Base-by-base conservation (phyloP, 768 basidiomycete genomes). In the Fibroporia radiculosa region DNA sequence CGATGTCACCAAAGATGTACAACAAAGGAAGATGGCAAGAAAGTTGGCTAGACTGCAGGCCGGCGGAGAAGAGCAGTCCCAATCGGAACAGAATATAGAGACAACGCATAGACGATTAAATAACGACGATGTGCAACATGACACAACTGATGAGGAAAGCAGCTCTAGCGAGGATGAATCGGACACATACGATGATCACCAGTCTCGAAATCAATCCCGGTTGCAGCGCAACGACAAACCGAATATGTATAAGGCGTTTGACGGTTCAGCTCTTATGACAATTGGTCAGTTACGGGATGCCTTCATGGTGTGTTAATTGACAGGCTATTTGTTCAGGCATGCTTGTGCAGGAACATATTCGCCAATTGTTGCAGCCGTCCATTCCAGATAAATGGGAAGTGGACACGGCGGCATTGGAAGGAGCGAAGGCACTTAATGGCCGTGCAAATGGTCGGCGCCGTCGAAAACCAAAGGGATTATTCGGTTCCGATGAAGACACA, bases 161-260 rank as follows among this genome's bases (percentile, higher is more conserved):
- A 58, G 56, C 16, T 27, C 47, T 3, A 41, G 51, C 51, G 49
- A 47, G 23, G 24, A 40, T n/a, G 45, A 47, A 3, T 23, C 19
- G 4, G 43, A 25, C 26, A 36, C 38, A 6, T 42, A 40, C 16
- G 45, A 36, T 6, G 27, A 14, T 10, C 37, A 45, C 5, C 38
- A 47, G 6, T 20, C 26, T 29, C 47, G 10, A 42, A 40, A 5
- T 13, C 28, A 35, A 45, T 18, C 46, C 47, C 19, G 46, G 47
- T 10, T 25, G 42, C 13, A 28, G 26, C 27, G 23, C 43, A n/a
- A 48, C 39, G 19, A 32, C 50, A 3, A 52, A 23, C 63, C 68
- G 49, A 82, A 85, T 51, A 88, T 89, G 86, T 88, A 87, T 58
- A 83, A 74, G 54, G 68, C 75, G 3, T 68, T 86, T 49, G 81